Evolutionary conservation across 2,329 filamentous ascomycete species (phyloP).

Genomic region (Microcyclosporella mali): DNA sequence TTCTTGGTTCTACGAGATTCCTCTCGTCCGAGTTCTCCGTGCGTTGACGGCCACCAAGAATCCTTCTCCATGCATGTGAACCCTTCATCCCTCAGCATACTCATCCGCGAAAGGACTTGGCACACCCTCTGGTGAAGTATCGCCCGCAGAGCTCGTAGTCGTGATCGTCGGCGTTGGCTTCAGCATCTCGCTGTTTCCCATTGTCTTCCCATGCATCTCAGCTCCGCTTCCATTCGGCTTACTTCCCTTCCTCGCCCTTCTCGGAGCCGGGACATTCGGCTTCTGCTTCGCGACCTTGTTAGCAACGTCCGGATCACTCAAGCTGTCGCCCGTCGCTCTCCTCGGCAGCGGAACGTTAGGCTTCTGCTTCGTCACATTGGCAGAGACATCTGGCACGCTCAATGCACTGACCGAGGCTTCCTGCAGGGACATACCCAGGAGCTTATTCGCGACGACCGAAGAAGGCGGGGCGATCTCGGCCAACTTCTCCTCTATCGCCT

Average conservation of each 20-base stretch:
- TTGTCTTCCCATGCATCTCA: constrained; percentile 1
- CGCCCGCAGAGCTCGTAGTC: constrained; percentile 3
- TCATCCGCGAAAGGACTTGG: constrained; percentile 21
- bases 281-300: constrained; percentile 70
- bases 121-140: constrained; percentile 13
- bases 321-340: constrained; percentile 53
- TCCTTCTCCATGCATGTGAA: background rate
- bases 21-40: too few species aligned
- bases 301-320: constrained; percentile 67
- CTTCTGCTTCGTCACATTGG: too few species aligned
- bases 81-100: constrained; percentile 15
- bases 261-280: constrained; percentile 75
- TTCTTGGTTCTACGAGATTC: background rate
- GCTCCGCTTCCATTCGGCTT: constrained; percentile 12
- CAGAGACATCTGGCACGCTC: constrained; percentile 67
- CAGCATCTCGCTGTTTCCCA: constrained; percentile 7
- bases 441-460: constrained; percentile 41
- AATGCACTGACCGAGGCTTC: constrained; percentile 64
- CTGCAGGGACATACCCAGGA: constrained; percentile 66
- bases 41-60: background rate
- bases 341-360: constrained; percentile 72
- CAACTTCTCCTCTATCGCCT: constrained; percentile 23
- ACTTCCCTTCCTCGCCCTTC: constrained; percentile 45
- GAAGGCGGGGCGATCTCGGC: constrained; percentile 24
- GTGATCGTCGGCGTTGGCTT: constrained; percentile 10